Evolutionary conservation across 1,139 yeast genomes (phyloP).

Genomic region (Saccharomyces hybrid): DNA sequence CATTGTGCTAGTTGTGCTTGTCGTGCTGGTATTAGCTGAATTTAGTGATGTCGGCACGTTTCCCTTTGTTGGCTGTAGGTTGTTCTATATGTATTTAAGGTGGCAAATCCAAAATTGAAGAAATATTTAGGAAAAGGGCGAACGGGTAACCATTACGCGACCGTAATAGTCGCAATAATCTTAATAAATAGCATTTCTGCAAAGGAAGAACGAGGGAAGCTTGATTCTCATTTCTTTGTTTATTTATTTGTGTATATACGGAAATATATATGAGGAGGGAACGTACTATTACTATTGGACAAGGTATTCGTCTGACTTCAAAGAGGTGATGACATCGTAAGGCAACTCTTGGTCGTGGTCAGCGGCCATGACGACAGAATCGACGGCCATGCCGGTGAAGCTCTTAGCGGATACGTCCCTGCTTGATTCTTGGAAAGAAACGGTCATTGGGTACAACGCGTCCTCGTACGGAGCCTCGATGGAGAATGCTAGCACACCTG

Average conservation of each 20-base stretch:
- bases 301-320: conserved; percentile 4
- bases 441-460: conserved; percentile 79
- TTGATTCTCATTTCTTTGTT: background rate
- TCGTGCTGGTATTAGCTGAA: too few relatives aligned
- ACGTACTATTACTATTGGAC: conserved; percentile 1
- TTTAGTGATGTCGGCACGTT: background rate
- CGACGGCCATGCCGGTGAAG: conserved; percentile 3
- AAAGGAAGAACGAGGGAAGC: too few relatives aligned
- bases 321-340: conserved; percentile 2
- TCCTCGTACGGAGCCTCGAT: conserved; percentile 76
- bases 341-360: conserved; percentile 4
- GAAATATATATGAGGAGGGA: background rate
- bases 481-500: conserved; percentile 74
- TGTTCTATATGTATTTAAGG: background rate
- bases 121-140: background rate
- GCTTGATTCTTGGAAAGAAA: conserved; percentile 33
- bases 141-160: background rate
- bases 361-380: background rate
- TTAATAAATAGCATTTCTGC: background rate
- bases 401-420: background rate
- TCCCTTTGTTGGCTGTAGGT: background rate
- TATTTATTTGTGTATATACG: background rate
- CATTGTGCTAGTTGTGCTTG: conserved; percentile 39
- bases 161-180: background rate
- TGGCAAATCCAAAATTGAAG: background rate